Evolutionary conservation across 2,329 filamentous ascomycete species (phyloP).

Genomic region (Coniochaeta prunicola): DNA sequence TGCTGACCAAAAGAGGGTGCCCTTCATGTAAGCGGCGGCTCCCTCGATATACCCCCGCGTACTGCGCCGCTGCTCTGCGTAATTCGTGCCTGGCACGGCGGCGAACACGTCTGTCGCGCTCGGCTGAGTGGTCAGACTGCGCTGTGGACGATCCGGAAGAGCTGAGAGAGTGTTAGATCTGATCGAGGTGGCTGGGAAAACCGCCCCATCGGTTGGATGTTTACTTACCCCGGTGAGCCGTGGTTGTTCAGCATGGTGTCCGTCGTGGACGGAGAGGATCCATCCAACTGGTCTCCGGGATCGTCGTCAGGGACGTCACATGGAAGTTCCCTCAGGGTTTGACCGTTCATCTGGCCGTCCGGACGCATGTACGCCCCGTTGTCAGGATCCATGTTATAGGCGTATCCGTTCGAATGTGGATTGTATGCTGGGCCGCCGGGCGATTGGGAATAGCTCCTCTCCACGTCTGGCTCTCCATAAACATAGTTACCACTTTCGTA

Average conservation of each 20-base stretch:
- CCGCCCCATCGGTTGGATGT: not conserved
- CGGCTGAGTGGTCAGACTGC: not conserved
- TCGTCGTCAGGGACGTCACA: not conserved
- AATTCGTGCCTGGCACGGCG: not conserved
- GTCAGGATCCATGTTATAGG: not conserved
- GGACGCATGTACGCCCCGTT: not conserved
- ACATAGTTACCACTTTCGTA: not conserved
- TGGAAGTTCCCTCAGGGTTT: not conserved
- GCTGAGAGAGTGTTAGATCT: not conserved
- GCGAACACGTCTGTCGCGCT: not conserved
- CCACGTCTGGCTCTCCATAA: not conserved
- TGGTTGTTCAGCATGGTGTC: not conserved
- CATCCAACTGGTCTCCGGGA: not conserved
- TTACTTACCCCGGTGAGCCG: not conserved
- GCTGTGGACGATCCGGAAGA: not conserved
- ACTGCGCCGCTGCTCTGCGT: not conserved
- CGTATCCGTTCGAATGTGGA: not conserved
- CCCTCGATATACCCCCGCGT: not conserved
- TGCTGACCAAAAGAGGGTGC: not conserved
- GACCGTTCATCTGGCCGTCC: not conserved
- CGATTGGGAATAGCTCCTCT: not conserved
- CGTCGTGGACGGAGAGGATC: not conserved
- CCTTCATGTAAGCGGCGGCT: not conserved
- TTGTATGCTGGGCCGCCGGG: not conserved
- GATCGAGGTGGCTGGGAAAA: not conserved